These are phyloP conservation scores for Neopestalotiopsis sp. DNA, from an alignment of 2,329 filamentous ascomycete species.

Conservation along the genomic window DNA sequence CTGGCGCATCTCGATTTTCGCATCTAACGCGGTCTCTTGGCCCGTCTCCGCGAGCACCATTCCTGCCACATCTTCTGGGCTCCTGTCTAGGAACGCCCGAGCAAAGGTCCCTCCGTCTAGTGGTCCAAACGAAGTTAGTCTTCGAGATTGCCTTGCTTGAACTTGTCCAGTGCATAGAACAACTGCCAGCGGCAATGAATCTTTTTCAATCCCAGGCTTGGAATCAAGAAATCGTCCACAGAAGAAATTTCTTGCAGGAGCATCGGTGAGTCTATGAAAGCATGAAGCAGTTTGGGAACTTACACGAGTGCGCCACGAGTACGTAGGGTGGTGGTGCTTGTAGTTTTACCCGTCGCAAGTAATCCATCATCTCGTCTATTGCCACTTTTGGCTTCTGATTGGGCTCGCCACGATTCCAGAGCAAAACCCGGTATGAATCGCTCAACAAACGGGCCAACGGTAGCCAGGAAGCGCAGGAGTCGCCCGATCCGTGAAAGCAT, in stretches of 20 bases:
- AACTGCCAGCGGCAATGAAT: too few relatives aligned
- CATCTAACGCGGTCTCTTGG: slow-evolving; percentile 35
- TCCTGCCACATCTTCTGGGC: slow-evolving; percentile 25
- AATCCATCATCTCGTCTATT: slow-evolving; percentile 26
- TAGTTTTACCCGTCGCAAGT: slow-evolving; percentile 21
- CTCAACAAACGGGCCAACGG: slow-evolving; percentile 26
- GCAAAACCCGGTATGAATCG: slow-evolving; percentile 28
- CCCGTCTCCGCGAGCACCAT: slow-evolving; percentile 37
- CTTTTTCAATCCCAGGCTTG: too few relatives aligned
- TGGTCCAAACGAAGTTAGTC: too few relatives aligned
- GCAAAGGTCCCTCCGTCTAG: slow-evolving; percentile 34
- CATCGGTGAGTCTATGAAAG: too few relatives aligned
- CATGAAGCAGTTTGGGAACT: too few relatives aligned
- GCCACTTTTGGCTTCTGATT: slow-evolving; percentile 24
- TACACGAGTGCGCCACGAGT: slow-evolving; percentile 34
- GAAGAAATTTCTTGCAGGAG: too few relatives aligned
- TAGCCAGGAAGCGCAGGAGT: slow-evolving; percentile 33
- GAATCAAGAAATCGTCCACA: too few relatives aligned
- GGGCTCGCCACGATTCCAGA: slow-evolving; percentile 28
- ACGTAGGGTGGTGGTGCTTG: slow-evolving; percentile 27
- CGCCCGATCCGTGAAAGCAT: slow-evolving; percentile 38
- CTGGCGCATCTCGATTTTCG: slow-evolving; percentile 28
- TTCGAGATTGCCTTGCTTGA: too few relatives aligned
- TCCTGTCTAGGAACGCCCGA: slow-evolving; percentile 30
- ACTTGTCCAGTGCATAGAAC: too few relatives aligned